These are phyloP conservation scores for Pleurotus tuber-regium DNA, from an alignment of 768 basidiomycete species.

Conservation along the genomic window DNA sequence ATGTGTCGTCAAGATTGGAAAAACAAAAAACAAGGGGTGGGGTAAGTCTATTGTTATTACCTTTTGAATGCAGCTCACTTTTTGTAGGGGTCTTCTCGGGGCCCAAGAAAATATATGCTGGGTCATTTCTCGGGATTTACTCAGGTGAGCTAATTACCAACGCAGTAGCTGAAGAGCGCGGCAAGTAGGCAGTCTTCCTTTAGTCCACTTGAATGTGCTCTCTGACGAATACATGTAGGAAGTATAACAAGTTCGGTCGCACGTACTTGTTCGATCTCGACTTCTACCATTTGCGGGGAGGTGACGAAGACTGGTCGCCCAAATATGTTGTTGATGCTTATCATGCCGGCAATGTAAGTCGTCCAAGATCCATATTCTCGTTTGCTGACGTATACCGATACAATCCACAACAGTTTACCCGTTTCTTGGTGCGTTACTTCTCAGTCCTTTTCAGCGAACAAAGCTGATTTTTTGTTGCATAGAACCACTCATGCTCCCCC, in stretches of 20 bases:
- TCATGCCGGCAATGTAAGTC: constrained; percentile 79
- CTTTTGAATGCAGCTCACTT: constrained; percentile 5
- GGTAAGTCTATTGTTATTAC: constrained; percentile 44
- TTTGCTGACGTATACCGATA: constrained; percentile 8
- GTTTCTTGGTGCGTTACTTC: constrained; percentile 64
- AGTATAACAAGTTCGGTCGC: constrained; percentile 70
- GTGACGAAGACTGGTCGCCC: constrained; percentile 30
- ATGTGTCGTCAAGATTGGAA: constrained; percentile 57
- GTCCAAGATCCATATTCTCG: neutral
- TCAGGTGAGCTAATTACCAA: constrained; percentile 80
- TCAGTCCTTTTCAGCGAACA: neutral
- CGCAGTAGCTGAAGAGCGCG: constrained; percentile 62
- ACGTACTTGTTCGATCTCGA: constrained; percentile 87
- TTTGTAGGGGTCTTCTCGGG: constrained; percentile 68
- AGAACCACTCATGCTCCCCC: constrained; percentile 94
- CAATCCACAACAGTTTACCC: constrained; percentile 82
- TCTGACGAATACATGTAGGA: too few species aligned
- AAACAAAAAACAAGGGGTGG: constrained; percentile 83
- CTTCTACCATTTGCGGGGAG: constrained; percentile 58
- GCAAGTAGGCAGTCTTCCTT: constrained; percentile 60
- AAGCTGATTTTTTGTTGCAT: neutral
- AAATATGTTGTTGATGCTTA: constrained; percentile 81
- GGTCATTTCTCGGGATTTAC: constrained; percentile 82
- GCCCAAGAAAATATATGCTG: constrained; percentile 57
- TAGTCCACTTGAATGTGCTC: too few species aligned